Evolutionary conservation across 139 green algal genomes (phyloP).

Genomic region (Coccomyxa sp.): DNA sequence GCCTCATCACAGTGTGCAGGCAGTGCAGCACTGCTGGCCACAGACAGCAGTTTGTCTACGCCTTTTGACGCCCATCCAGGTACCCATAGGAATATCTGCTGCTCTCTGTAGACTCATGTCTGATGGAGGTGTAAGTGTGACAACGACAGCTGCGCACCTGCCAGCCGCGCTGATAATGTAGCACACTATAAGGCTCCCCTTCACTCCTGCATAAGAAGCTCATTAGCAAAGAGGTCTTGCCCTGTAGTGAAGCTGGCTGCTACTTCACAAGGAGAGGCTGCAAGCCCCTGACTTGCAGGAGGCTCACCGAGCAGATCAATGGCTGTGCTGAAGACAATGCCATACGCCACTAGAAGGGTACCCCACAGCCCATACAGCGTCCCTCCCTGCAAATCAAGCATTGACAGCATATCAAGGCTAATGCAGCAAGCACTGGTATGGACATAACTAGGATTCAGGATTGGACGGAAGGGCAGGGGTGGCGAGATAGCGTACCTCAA

Average conservation of each 20-base stretch:
- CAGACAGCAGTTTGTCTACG: too few relatives aligned
- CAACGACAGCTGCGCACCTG: not conserved
- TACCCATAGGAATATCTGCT: not conserved
- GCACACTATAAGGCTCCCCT: not conserved
- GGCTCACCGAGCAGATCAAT: conserved; percentile 47
- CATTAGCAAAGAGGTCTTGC: not conserved
- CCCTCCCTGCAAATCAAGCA: conserved; percentile 15
- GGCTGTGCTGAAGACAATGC: conserved; percentile 28
- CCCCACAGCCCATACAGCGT: conserved; percentile 54
- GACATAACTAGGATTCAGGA: not conserved
- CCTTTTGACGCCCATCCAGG: not conserved
- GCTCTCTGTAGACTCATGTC: not conserved
- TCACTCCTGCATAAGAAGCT: not conserved
- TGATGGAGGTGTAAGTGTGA: not conserved
- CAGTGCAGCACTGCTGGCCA: not conserved
- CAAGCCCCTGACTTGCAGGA: too few relatives aligned
- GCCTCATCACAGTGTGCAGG: not conserved
- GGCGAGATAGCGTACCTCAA: not conserved
- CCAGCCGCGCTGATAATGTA: conserved; percentile 4
- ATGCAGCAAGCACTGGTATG: not conserved
- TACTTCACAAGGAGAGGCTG: not conserved
- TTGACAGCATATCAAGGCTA: not conserved
- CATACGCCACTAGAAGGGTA: conserved; percentile 31
- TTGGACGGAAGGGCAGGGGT: not conserved
- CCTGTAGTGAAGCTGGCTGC: not conserved